These are phyloP conservation scores for Yarrowia bubula DNA, from an alignment of 805 yeast species.

Conservation along the genomic window DNA sequence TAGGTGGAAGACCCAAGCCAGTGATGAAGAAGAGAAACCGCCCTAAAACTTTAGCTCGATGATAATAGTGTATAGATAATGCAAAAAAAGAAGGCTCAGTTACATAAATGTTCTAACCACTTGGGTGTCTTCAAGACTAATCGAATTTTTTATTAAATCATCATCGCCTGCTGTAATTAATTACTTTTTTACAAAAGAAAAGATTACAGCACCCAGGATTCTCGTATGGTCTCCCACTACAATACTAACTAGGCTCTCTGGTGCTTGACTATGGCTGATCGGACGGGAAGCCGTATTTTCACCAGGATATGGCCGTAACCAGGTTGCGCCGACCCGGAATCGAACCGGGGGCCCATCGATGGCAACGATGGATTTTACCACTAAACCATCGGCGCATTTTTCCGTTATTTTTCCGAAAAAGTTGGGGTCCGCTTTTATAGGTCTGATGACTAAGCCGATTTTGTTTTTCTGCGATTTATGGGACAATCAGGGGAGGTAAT, in stretches of 20 bases:
- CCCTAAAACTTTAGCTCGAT: not conserved
- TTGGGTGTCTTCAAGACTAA: conserved; percentile 26
- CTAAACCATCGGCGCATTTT: conserved; percentile 18
- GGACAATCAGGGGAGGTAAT: too few relatives aligned
- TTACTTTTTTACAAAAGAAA: conserved; percentile 1
- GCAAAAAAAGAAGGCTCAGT: conserved; percentile 6
- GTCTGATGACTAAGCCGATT: not conserved
- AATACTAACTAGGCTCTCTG: conserved; percentile 24
- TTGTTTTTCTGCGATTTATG: not conserved
- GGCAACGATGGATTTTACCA: conserved; percentile 26
- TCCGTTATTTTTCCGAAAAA: not conserved
- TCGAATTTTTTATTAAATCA: conserved; percentile 19
- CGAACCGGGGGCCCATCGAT: conserved; percentile 27
- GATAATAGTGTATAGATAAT: not conserved
- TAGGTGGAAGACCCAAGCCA: conserved; percentile 1
- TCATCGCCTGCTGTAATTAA: conserved; percentile 5
- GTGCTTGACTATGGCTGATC: conserved; percentile 24
- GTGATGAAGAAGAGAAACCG: not conserved
- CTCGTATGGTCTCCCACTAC: conserved; percentile 25
- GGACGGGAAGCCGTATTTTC: conserved; percentile 24
- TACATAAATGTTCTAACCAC: conserved; percentile 25
- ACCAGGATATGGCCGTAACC: conserved; percentile 19
- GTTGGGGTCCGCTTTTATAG: not conserved
- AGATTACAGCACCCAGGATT: conserved; percentile 22
- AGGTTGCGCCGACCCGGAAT: conserved; percentile 23